Percentiles rank a stretch among this genome's conserved stretches.
phyloP scores from a whole-genome alignment of 345 rosid species.

The Arabidopsis suecica region DNA sequence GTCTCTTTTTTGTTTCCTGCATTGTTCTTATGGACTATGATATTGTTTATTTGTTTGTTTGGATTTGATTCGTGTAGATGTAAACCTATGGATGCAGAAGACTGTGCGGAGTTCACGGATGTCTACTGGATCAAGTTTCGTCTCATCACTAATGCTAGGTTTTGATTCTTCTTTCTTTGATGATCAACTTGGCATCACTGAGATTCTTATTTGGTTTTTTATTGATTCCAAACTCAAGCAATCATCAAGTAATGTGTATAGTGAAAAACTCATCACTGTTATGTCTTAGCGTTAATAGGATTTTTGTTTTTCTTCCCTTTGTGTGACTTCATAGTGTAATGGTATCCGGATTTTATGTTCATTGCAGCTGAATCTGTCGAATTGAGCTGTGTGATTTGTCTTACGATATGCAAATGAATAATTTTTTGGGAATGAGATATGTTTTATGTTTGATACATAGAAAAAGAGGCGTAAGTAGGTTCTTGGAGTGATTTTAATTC shows the following conservation, averaged over 20 bases:
- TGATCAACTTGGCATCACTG: background rate
- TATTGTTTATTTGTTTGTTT: background rate
- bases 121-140: slow-evolving; percentile 83
- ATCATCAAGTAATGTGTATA: too few relatives aligned
- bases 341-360: background rate
- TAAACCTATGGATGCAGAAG: slow-evolving; percentile 96
- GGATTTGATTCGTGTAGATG: slow-evolving; percentile 45
- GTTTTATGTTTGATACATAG: background rate
- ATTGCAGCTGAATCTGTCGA: background rate
- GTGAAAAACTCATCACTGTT: too few relatives aligned
- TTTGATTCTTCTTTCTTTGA: slow-evolving; percentile 4
- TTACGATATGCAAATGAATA: background rate
- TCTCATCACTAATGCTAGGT: slow-evolving; percentile 78
- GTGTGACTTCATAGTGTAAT: background rate
- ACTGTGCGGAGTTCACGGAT: slow-evolving; percentile 76
- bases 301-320: background rate
- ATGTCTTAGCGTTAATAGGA: background rate
- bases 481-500: slow-evolving; percentile 2
- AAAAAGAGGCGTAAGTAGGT: background rate
- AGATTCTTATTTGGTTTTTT: background rate
- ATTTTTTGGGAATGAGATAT: background rate
- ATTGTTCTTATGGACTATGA: background rate
- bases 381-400: background rate
- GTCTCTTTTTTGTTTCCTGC: slow-evolving; percentile 9
- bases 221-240: background rate